Conservation (phyloP, 2,329 filamentous ascomycete species). For the Chaetomiaceae sp. region DNA sequence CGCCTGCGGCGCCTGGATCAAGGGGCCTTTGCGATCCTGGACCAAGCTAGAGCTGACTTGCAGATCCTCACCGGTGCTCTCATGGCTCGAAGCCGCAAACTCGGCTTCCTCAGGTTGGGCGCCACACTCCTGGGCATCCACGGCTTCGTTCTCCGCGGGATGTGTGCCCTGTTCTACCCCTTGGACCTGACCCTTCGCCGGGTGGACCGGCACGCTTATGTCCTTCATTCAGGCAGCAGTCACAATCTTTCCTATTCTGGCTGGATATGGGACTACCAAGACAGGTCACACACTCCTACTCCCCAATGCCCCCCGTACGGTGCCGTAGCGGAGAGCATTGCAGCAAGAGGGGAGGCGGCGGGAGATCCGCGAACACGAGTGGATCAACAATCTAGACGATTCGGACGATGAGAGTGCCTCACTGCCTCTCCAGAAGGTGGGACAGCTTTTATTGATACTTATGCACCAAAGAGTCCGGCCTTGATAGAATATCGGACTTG, state of each 20-base stretch:
- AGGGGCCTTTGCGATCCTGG: not conserved
- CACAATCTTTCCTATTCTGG: not conserved
- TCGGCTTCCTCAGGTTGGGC: conserved; percentile 15
- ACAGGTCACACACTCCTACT: not conserved
- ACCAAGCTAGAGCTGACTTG: not conserved
- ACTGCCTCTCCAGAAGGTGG: conserved; percentile 1
- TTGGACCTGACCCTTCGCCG: conserved; percentile 3
- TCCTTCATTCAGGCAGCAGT: not conserved
- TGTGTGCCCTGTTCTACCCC: conserved; percentile 9
- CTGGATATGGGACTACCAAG: not conserved
- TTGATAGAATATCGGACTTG: too few species aligned
- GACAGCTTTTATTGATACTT: too few species aligned
- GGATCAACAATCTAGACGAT: conserved; percentile 11
- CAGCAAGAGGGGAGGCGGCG: not conserved
- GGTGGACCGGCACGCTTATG: too few species aligned
- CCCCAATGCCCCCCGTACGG: not conserved
- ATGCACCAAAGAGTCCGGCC: too few species aligned
- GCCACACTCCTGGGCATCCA: conserved; percentile 5
- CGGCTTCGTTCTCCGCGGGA: not conserved
- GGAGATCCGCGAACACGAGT: conserved; percentile 13
- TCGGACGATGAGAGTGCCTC: conserved; percentile 13
- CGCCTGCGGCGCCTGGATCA: not conserved
- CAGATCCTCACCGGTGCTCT: conserved; percentile 6
- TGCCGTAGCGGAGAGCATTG: too few species aligned
- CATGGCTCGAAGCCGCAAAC: conserved; percentile 10